phyloP scores from a whole-genome alignment of 2,329 filamentous ascomycete genomes.

The Verticillium nonalfalfae region DNA sequence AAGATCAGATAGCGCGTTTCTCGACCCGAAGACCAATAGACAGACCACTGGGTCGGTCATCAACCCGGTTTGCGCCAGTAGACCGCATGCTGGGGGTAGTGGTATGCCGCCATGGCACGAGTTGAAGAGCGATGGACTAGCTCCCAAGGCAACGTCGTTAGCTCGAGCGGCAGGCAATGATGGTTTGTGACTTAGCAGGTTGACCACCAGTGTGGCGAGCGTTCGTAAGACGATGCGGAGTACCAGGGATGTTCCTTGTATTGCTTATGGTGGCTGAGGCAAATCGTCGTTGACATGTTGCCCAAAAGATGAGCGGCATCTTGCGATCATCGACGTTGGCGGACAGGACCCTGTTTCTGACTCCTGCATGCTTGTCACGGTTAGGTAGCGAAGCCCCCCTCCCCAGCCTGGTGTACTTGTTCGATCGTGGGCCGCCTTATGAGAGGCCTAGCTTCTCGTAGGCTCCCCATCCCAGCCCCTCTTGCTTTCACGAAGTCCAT shows the following conservation, averaged over 20 bases:
- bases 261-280: not conserved
- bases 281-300: not conserved
- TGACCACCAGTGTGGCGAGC: not conserved
- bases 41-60: not conserved
- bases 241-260: not conserved
- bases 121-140: not conserved
- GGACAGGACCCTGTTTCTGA: not conserved
- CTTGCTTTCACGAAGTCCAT: not conserved
- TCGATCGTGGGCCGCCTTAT: not conserved
- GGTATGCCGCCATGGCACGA: not conserved
- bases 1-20: constrained; percentile 1
- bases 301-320: not conserved
- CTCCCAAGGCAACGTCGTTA: not conserved
- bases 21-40: not conserved
- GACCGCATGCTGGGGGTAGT: not conserved
- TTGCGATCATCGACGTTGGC: not conserved
- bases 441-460: not conserved
- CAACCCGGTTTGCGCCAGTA: not conserved
- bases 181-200: not conserved
- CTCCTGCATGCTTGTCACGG: not conserved
- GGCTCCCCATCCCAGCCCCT: not conserved
- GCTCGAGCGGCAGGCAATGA: not conserved
- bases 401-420: not conserved
- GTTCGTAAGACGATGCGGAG: not conserved
- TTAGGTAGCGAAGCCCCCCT: not conserved